A percentile compares a stretch with the other conserved stretches of the same genome.
Conservation (phyloP, 2,329 filamentous ascomycete genomes). For the Lasiodiplodia theobromae region DNA sequence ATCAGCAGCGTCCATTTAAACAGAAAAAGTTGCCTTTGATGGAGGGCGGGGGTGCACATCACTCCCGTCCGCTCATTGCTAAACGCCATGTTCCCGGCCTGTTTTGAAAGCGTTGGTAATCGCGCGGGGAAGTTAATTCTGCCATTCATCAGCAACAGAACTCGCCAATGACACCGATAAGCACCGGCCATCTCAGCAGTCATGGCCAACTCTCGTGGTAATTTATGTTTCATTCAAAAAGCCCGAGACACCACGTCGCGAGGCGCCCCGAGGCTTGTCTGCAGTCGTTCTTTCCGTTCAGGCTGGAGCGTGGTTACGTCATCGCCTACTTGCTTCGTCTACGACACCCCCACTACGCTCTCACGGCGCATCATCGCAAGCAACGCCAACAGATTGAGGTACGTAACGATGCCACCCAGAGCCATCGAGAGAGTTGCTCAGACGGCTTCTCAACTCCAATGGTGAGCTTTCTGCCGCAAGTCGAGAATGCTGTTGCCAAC, state of each 20-base stretch:
- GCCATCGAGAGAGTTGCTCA: conserved; percentile 11
- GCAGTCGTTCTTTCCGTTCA: background rate
- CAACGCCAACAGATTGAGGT: conserved; percentile 7
- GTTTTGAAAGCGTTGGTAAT: conserved; percentile 9
- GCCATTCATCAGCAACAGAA: conserved; percentile 18
- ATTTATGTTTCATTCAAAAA: background rate
- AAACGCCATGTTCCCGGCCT: background rate
- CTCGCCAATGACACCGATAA: conserved; percentile 2
- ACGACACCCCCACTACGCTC: background rate
- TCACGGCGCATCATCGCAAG: background rate
- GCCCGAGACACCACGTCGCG: conserved; percentile 7
- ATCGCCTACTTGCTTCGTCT: background rate
- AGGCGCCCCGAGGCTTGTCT: background rate
- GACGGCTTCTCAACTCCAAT: conserved; percentile 1
- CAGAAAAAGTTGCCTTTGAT: background rate
- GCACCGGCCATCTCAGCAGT: background rate
- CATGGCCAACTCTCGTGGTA: background rate
- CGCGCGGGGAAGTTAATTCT: conserved; percentile 12
- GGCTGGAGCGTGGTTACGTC: conserved; percentile 19
- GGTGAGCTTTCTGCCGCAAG: conserved; percentile 4
- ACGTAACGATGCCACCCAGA: conserved; percentile 3
- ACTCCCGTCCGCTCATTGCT: no score
- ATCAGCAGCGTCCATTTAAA: background rate
- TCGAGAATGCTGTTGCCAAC: background rate
- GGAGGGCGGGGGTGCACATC: background rate